These are phyloP conservation scores for Populus deltoides DNA, from an alignment of 345 rosid species.

Conservation along the genomic window DNA sequence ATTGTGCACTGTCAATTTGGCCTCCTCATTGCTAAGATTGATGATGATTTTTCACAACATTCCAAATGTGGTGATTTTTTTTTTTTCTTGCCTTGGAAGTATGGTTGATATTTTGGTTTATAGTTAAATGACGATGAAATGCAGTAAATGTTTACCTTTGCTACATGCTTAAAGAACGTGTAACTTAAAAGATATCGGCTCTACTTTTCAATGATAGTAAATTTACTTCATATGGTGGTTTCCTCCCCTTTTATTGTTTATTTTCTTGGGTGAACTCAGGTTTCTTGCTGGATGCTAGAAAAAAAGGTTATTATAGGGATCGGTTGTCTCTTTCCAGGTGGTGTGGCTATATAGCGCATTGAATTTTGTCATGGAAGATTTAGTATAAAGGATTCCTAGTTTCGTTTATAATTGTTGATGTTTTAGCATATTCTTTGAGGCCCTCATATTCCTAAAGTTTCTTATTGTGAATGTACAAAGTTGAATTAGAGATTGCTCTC, in stretches of 20 bases:
- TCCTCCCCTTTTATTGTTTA: background rate
- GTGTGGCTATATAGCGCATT: constrained; percentile 28
- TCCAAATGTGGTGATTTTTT: background rate
- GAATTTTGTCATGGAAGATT: constrained; percentile 33
- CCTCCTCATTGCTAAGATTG: background rate
- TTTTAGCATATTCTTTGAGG: constrained; percentile 32
- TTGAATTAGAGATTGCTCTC: constrained; percentile 4
- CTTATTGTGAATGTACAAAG: constrained; percentile 30
- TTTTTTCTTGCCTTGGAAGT: background rate
- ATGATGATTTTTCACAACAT: background rate
- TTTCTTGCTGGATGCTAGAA: constrained; percentile 28
- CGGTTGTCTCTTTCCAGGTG: constrained; percentile 27
- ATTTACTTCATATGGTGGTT: background rate
- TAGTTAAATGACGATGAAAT: background rate
- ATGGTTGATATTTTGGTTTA: background rate
- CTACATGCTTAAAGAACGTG: background rate
- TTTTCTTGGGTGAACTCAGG: constrained; percentile 15
- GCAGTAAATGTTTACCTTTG: background rate
- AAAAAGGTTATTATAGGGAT: constrained; percentile 26
- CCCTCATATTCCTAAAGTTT: constrained; percentile 4
- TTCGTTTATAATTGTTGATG: constrained; percentile 9
- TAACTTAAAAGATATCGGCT: background rate
- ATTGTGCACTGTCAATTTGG: background rate
- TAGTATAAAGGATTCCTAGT: constrained; percentile 15
- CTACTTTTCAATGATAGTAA: background rate